Evolutionary conservation across 352 stramenopile species (phyloP), one percentile per base, ranked within the genome.

Genomic region (Globisporangium mamillatum): DNA sequence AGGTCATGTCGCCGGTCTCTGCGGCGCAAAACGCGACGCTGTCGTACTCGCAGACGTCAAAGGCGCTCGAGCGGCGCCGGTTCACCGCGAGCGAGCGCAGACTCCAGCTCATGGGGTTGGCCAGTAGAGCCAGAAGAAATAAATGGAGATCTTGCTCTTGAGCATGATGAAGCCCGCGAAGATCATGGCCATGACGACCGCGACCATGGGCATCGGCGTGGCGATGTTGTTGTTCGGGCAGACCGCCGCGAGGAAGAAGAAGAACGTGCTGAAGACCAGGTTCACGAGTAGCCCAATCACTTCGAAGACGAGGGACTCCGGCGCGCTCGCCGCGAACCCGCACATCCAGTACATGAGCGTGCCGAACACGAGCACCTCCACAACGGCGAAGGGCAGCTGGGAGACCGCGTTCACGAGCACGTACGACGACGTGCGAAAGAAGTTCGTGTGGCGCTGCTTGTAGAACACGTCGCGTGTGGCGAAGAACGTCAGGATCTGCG

Each of bases 91-190:
- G 1, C 36, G 72, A 53, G 27, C 72, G 68, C 46, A 70, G 38
- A 22, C 34, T 50, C 68, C 72, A 80, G 20, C 27, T 32, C n/a
- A 75, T 48, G 4, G 76, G 76, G 48, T 77, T 82, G 24, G 82
- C 46, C 60, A 80, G 54, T 81, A 82, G 24, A 80, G 9, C 75
- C 75, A 82, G 12, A 61, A 58, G 27, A 64, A 80, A 29, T 38
- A 63, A 18, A 62, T 10, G 1, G 57, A 22, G 0, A 64, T 64
- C 22, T 55, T 34, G 48, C 55, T 48, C 34, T 71, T 60, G 16
- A 63, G 27, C 10, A 76, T 3, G 52, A 76, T 54, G 55, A 77
- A 79, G 27, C 73, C 73, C 9, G 36, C 38, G 66, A 74, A 79
- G 22, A 79, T 55, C 16, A 78, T 18, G 32, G 52, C 67, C 14